Percentiles rank a stretch among this genome's conserved stretches.
Conservation (phyloP, 768 basidiomycete species). For the Rickenella mellea region DNA sequence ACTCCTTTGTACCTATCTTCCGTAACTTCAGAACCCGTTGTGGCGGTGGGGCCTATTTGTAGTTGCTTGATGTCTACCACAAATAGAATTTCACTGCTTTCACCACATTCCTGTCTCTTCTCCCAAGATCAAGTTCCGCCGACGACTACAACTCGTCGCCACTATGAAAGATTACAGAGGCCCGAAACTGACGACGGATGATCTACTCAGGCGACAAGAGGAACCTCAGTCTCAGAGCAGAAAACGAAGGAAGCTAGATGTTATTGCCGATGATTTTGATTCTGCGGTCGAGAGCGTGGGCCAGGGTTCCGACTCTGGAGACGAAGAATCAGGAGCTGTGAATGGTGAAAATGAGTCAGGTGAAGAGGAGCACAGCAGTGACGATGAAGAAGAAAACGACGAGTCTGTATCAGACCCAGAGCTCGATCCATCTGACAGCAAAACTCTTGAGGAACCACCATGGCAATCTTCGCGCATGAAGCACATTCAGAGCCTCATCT, state of each 20-base stretch:
- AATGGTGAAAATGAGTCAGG: constrained; percentile 11
- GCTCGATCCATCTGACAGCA: neutral
- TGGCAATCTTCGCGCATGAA: constrained; percentile 14
- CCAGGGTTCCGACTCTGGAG: constrained; percentile 17
- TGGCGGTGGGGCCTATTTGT: too few relatives aligned
- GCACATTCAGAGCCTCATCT: constrained; percentile 8
- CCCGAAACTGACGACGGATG: constrained; percentile 35
- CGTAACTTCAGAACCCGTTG: too few relatives aligned
- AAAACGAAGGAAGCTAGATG: constrained; percentile 25
- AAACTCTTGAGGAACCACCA: constrained; percentile 8
- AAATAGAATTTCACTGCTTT: too few relatives aligned
- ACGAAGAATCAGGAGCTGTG: constrained; percentile 5
- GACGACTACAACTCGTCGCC: too few relatives aligned
- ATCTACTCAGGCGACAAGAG: constrained; percentile 38
- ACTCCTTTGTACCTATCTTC: too few relatives aligned
- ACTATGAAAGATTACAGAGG: too few relatives aligned
- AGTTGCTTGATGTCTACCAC: too few relatives aligned
- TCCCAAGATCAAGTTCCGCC: too few relatives aligned
- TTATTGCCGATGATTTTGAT: constrained; percentile 6
- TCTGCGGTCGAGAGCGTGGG: too few relatives aligned
- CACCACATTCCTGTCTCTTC: too few relatives aligned
- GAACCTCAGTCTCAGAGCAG: constrained; percentile 21
- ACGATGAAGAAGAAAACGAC: constrained; percentile 3
- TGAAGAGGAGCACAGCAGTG: constrained; percentile 7
- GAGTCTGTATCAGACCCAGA: constrained; percentile 9